Evolutionary conservation across 169 alveolate genomes (phyloP).

Genomic region (Plasmodium reichenowi): DNA sequence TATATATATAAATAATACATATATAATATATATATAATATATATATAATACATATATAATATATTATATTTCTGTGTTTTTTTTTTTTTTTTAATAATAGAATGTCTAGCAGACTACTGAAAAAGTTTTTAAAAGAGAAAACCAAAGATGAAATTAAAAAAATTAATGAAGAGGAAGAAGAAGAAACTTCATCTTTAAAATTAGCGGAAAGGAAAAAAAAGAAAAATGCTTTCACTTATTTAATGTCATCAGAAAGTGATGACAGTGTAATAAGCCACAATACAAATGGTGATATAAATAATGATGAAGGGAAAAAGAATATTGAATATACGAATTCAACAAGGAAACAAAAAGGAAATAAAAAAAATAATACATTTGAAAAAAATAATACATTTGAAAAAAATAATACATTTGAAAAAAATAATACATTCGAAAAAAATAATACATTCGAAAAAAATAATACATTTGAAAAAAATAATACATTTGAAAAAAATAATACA

Average conservation of each 20-base stretch:
- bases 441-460: background rate
- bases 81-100: background rate
- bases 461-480: no score
- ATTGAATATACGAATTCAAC: background rate
- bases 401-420: no score
- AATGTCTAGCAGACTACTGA: conserved; percentile 60
- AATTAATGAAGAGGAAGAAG: background rate
- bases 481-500: background rate
- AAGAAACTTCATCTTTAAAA: background rate
- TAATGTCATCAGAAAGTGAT: conserved; percentile 18
- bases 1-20: no score
- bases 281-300: background rate
- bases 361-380: background rate
- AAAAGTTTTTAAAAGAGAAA: conserved; percentile 47
- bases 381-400: background rate
- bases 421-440: no score
- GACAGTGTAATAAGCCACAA: background rate
- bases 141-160: conserved; percentile 52
- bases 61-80: no score
- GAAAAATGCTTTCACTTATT: conserved; percentile 19
- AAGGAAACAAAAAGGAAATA: background rate
- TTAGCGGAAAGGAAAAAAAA: conserved; percentile 41
- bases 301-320: background rate
- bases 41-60: no score
- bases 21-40: no score